These are phyloP conservation scores for Fragosphaeria purpurea DNA, from an alignment of 2,329 filamentous ascomycete species.

Conservation along the genomic window DNA sequence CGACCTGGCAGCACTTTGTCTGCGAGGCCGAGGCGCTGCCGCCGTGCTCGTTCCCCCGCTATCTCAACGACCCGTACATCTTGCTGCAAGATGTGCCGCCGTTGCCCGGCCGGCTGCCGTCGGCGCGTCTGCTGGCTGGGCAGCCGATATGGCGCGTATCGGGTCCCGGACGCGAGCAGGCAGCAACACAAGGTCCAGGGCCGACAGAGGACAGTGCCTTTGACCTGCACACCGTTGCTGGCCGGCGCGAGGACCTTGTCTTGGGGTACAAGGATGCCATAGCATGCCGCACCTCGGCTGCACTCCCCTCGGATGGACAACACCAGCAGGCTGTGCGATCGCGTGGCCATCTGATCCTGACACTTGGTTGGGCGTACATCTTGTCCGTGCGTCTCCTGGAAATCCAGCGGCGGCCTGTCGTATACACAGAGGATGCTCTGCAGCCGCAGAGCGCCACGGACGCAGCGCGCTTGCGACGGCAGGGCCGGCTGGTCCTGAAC, in stretches of 20 bases:
- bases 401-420: conserved; percentile 3
- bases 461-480: neutral
- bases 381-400: conserved; percentile 9
- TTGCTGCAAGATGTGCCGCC: conserved; percentile 3
- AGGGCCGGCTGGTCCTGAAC: conserved; percentile 5
- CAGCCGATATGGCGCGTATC: neutral
- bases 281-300: neutral
- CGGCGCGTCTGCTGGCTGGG: neutral
- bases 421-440: conserved; percentile 2
- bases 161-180: neutral
- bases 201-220: neutral
- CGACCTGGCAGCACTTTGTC: neutral
- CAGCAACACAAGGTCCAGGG: neutral
- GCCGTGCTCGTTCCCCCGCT: neutral
- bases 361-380: conserved; percentile 10
- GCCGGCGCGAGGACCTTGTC: neutral
- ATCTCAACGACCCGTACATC: conserved; percentile 4
- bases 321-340: neutral
- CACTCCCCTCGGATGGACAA: neutral
- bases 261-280: neutral
- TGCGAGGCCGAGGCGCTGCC: neutral
- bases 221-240: neutral
- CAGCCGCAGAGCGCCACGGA: neutral
- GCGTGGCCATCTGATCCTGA: conserved; percentile 7
- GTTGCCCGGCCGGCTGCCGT: neutral